Evolutionary conservation across 768 basidiomycete species (phyloP), one percentile per base, ranked within the genome.

Genomic region (Ramaria rubella): DNA sequence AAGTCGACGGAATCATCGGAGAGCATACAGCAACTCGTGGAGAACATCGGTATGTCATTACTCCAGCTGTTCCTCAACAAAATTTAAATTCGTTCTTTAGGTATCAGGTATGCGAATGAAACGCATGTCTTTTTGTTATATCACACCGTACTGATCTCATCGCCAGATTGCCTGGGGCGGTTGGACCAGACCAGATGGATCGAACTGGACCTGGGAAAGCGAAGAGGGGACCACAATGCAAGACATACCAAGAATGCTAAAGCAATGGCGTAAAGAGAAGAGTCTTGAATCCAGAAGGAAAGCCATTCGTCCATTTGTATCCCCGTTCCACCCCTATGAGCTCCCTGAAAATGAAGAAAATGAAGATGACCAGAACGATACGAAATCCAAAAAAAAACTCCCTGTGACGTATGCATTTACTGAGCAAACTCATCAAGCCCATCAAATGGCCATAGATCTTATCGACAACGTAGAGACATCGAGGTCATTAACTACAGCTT

Each of bases 171-270:
- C 24, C 9, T 56, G 55, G 55, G 45, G 24, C 4, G 44, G 46
- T 8, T 56, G 55, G 55, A 49, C 17, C 15, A 14, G 44, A 23
- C 17, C n/a, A 11, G 55, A 56, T 49, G 55, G 43, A 14, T 27
- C 55, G 11, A 49, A 48, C 31, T 48, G 33, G 29, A 56, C 55
- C 11, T 56, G 55, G 55, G 55, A 56, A 30, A 26, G 26, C 11
- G 55, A 56, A 49, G 45, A 40, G 11, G 44, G 55, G 21, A 40
- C 40, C 1, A 48, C 55, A 23, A 56, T 48, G 31, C 55, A 56
- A 29, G 55, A 56, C 36, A 12, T 48, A 19, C 15, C 29, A 29
- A n/a, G 27, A 9, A 46, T 45, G 27, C 43, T 46, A 14, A 56
- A 31, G 33, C 21, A 27, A 7, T 56, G 49, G 49, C 43, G 21